Evolutionary conservation across 345 rosid species (phyloP), one percentile per base, ranked within the genome.

Genomic region (Gossypium australe): DNA sequence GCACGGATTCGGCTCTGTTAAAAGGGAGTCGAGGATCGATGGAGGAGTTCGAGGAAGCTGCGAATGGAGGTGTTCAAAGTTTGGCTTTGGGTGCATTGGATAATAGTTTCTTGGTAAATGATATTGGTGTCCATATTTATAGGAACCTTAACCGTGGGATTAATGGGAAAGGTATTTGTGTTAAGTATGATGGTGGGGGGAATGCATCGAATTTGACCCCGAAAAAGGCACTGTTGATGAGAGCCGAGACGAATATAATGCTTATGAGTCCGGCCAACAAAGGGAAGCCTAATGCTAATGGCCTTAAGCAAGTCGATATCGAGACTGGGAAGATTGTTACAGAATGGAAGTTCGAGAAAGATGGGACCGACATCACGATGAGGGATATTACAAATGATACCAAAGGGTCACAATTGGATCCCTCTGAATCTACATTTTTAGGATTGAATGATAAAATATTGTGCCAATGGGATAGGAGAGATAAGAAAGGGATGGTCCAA

Each of bases 381-480:
- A 91, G 90, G 29, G 98, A 94, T 48, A 89, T 92, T 43, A 87
- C 89, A 1, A 94, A 84, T n/a, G 98, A 94, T 78, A 83, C 87
- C 2, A 92, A 92, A 81, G 94, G 96, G 29, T 86, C 98, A 1
- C 97, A 94, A 81, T 78, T 92, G 81, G 97, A 94, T 83, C 98
- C 97, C 0, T 94, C 98, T 0, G 98, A 94, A 78, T 85, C 93
- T 17, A 92, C 98, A 0, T 91, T 94, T 78, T 84, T 92, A 84
- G 98, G 98, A 45, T 84, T 94, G 82, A 97, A 94, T 85, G 92
- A 94, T 80, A 94, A 85, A 69, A 89, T 97, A 85, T 84, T 94
- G 80, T 94, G 97, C 76, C 98, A 91, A 55, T 94, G 98, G 98
- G 98, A 94, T 83, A 91, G 87, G 97, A 87, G 98, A 80, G 98